Conservation (phyloP, 2,329 filamentous ascomycete species). For the Dactylellina cionopaga region DNA sequence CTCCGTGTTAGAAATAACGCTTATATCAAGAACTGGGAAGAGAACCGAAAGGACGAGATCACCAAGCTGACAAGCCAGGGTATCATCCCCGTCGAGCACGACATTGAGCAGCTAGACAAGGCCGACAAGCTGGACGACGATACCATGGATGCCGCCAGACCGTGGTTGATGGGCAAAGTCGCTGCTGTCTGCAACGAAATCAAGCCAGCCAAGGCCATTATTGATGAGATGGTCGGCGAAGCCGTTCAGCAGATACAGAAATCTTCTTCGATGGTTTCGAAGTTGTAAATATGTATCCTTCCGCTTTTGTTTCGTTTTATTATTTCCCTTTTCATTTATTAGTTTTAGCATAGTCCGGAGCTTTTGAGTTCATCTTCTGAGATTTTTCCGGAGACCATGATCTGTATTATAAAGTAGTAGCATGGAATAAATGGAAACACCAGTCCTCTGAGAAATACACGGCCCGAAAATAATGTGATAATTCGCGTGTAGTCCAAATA, state of each 20-base stretch:
- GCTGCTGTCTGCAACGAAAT: slow-evolving; percentile 92
- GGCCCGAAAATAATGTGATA: neutral
- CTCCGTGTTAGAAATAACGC: slow-evolving; percentile 91
- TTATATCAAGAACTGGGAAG: slow-evolving; percentile 97
- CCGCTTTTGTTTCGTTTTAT: slow-evolving; percentile 3
- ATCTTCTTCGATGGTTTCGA: slow-evolving; percentile 47
- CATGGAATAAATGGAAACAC: slow-evolving; percentile 41
- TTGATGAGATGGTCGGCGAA: slow-evolving; percentile 91
- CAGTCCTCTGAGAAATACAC: slow-evolving; percentile 25
- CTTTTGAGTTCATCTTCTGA: slow-evolving; percentile 34
- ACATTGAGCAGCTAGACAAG: slow-evolving; percentile 79
- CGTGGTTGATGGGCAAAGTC: slow-evolving; percentile 96
- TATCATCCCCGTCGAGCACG: slow-evolving; percentile 90
- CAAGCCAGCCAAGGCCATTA: slow-evolving; percentile 88
- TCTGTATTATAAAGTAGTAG: slow-evolving; percentile 50
- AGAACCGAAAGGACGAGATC: slow-evolving; percentile 87
- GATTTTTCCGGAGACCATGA: slow-evolving; percentile 26
- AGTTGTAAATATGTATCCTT: slow-evolving; percentile 36
- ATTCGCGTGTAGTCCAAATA: too few relatives aligned
- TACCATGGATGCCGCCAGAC: slow-evolving; percentile 87
- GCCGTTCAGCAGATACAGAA: slow-evolving; percentile 72
- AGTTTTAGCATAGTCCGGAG: slow-evolving; percentile 48
- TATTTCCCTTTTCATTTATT: slow-evolving; percentile 9
- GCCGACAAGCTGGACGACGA: slow-evolving; percentile 77
- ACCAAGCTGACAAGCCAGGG: slow-evolving; percentile 90